These are phyloP conservation scores for Paulownia fortunei DNA, from an alignment of 257 asterid species.

Conservation along the genomic window DNA sequence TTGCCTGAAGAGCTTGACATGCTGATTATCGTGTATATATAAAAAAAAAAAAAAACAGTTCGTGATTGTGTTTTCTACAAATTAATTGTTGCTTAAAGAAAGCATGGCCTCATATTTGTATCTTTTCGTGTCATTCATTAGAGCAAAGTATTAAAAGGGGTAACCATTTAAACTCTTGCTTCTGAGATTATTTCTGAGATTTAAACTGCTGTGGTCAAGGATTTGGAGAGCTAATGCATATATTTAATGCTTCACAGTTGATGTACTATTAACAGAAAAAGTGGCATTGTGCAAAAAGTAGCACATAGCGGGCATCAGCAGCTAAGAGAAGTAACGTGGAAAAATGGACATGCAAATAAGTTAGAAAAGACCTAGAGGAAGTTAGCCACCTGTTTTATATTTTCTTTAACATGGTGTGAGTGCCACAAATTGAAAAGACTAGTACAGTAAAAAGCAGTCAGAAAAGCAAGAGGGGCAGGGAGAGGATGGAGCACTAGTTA, in stretches of 20 bases:
- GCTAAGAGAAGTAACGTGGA: not conserved
- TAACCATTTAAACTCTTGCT: not conserved
- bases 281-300: not conserved
- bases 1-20: not conserved
- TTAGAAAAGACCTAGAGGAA: not conserved
- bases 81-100: not conserved
- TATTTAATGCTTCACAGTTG: too few relatives aligned
- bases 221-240: not conserved
- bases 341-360: not conserved
- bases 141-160: not conserved
- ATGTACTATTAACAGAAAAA: not conserved
- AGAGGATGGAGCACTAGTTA: not conserved
- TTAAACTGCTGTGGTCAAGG: not conserved
- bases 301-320: too few relatives aligned
- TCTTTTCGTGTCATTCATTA: not conserved
- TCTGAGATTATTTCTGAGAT: not conserved
- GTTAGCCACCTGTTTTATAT: not conserved
- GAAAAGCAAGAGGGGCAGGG: not conserved
- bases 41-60: too few relatives aligned
- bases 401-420: not conserved
- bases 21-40: not conserved
- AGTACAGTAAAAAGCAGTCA: constrained; percentile 6
- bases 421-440: not conserved
- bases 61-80: not conserved
- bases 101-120: not conserved